Conservation (phyloP, 2,329 filamentous ascomycete species). For the Fusarium incarnatum region DNA sequence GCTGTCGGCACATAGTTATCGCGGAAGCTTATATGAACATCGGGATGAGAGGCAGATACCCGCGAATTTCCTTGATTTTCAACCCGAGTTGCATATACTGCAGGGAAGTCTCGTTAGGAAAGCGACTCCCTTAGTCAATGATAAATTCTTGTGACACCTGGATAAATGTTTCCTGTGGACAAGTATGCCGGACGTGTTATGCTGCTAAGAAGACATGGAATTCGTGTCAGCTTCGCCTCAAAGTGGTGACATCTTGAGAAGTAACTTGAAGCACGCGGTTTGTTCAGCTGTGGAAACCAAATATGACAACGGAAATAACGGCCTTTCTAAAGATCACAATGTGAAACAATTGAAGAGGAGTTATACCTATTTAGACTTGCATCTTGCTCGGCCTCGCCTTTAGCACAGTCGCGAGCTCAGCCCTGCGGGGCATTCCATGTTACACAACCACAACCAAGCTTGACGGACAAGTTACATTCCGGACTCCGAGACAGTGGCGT, state of each 20-base stretch:
- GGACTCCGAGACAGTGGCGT: constrained; percentile 15
- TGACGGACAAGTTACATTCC: not conserved
- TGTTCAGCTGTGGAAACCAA: too few relatives aligned
- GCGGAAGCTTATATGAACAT: too few relatives aligned
- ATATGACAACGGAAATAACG: too few relatives aligned
- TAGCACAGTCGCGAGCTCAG: constrained; percentile 17
- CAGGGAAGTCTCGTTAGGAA: too few relatives aligned
- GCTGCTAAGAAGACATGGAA: too few relatives aligned
- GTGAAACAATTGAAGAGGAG: not conserved
- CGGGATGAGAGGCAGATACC: not conserved
- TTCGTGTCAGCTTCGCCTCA: not conserved
- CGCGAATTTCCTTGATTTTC: not conserved
- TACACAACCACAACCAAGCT: constrained; percentile 1
- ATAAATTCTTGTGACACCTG: too few relatives aligned
- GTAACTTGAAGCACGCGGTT: too few relatives aligned
- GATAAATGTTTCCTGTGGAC: too few relatives aligned
- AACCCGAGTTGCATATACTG: not conserved
- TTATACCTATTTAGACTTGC: not conserved
- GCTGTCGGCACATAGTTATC: not conserved
- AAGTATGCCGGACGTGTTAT: too few relatives aligned
- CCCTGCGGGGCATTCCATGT: not conserved
- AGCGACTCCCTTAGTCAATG: too few relatives aligned
- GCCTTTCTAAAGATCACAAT: not conserved
- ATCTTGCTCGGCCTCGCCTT: constrained; percentile 25
- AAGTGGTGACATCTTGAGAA: not conserved